These are phyloP conservation scores for Kazachstania viticola DNA, from an alignment of 805 yeast genomes.

Conservation along the genomic window DNA sequence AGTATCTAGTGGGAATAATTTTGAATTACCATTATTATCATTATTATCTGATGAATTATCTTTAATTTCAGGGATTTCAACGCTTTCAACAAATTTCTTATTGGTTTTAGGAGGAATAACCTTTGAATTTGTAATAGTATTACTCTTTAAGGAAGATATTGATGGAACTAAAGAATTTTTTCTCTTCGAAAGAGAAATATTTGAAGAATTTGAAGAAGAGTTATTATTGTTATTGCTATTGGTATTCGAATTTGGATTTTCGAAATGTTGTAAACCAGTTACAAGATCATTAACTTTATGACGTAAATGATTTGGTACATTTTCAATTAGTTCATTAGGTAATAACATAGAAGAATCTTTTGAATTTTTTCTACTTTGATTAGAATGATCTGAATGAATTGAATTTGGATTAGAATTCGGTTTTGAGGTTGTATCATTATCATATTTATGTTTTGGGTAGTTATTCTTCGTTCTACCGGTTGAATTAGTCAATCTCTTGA, in stretches of 20 bases:
- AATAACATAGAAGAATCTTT: too few relatives aligned
- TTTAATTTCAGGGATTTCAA: not conserved
- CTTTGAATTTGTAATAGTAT: not conserved
- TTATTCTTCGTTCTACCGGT: constrained; percentile 1
- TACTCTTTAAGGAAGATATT: not conserved
- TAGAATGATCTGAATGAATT: too few relatives aligned
- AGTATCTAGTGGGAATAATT: constrained; percentile 18
- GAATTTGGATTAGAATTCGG: too few relatives aligned
- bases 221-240: too few relatives aligned
- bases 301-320: too few relatives aligned
- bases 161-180: constrained; percentile 1
- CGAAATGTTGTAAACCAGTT: too few relatives aligned
- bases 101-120: not conserved
- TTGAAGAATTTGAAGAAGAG: not conserved
- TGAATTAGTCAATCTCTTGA: constrained; percentile 17
- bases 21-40: not conserved
- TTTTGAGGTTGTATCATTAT: too few relatives aligned
- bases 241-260: too few relatives aligned
- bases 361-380: constrained; percentile 1
- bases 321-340: too few relatives aligned
- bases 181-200: not conserved
- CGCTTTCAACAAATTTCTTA: not conserved
- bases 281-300: too few relatives aligned
- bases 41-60: not conserved
- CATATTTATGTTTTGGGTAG: too few relatives aligned